Conservation (phyloP, 768 basidiomycete genomes). For the Pholiota conissans region DNA sequence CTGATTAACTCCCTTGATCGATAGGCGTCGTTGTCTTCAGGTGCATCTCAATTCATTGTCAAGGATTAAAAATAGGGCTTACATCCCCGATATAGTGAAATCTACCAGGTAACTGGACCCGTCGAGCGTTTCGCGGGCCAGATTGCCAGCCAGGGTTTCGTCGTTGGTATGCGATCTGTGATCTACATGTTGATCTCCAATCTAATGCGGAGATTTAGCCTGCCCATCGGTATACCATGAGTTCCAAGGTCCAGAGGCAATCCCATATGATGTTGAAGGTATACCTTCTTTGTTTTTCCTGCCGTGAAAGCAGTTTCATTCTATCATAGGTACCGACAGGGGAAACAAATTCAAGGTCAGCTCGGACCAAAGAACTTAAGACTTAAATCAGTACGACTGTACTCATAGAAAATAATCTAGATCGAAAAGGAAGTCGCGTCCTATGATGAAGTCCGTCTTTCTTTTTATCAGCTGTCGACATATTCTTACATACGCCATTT, state of each 20-base stretch:
- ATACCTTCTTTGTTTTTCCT: background rate
- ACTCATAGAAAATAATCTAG: conserved; percentile 36
- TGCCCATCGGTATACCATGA: conserved; percentile 91
- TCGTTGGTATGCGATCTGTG: conserved; percentile 58
- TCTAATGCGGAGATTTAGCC: conserved; percentile 40
- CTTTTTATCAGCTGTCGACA: background rate
- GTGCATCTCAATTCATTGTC: conserved; percentile 27
- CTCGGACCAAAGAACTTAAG: no score
- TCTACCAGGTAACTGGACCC: conserved; percentile 95
- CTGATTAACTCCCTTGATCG: conserved; percentile 3
- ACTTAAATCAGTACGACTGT: background rate
- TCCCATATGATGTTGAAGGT: conserved; percentile 89
- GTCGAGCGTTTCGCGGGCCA: conserved; percentile 91
- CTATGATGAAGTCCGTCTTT: conserved; percentile 75
- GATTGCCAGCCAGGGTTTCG: conserved; percentile 84
- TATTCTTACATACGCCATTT: background rate
- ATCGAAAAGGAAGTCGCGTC: conserved; percentile 85
- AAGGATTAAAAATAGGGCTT: background rate
- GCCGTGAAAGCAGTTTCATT: background rate
- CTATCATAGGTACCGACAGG: conserved; percentile 40
- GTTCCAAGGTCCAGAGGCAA: conserved; percentile 84
- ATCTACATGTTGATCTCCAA: background rate
- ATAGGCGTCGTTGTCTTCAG: conserved; percentile 83
- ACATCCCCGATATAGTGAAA: conserved; percentile 59
- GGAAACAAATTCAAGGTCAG: conserved; percentile 91